Evolutionary conservation across 2,329 filamentous ascomycete genomes (phyloP), one percentile per base, ranked within the genome.

Genomic region (Diplodia mutila): DNA sequence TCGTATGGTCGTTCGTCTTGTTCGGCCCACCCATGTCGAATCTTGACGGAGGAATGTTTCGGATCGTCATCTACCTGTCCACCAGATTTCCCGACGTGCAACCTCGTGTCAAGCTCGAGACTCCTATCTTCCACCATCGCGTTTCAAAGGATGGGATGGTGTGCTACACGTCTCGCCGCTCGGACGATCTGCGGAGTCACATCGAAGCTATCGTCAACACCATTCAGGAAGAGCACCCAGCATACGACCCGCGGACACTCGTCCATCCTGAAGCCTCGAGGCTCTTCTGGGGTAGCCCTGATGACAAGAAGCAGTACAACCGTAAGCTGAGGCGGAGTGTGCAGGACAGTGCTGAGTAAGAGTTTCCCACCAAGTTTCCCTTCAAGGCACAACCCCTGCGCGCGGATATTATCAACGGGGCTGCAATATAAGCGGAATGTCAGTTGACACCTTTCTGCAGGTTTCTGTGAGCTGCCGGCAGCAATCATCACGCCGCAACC

Each of bases 11-110:
- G 23, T 78, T 98, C 69, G 95, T 92, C 1, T 94, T 97, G 76
- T 96, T 97, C 76, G 95, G 95, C 29, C 87, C 90, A 66, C 92
- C 93, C 0, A 96, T 95, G 90, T 97, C 93, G 6, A 93, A 97
- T 72, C 86, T 98, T 1, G 94, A 98, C 73, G 94, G 94, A 18
- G 93, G 94, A 1, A 86, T 98, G 69, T 94, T 98, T 81, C 88
- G 87, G 69, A 90, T 97, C 77, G 90, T 85, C 73, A 84, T 98
- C 66, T 85, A 84, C 73, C 90, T 98, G 73, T 97, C 93, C 73
- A 90, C 92, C 6, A 87, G 88, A 6, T 98, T 97, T 74, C 95
- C 95, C 0, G 88, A 92, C 49, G 92, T 96, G 72, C 92, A 97
- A 73, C 95, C 94, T 27, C 89, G 94, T 39, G 90, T 94, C 66